Evolutionary conservation across 495 filamentous ascomycete genomes (phyloP).

Genomic region (Lentithecium fluviatile): DNA sequence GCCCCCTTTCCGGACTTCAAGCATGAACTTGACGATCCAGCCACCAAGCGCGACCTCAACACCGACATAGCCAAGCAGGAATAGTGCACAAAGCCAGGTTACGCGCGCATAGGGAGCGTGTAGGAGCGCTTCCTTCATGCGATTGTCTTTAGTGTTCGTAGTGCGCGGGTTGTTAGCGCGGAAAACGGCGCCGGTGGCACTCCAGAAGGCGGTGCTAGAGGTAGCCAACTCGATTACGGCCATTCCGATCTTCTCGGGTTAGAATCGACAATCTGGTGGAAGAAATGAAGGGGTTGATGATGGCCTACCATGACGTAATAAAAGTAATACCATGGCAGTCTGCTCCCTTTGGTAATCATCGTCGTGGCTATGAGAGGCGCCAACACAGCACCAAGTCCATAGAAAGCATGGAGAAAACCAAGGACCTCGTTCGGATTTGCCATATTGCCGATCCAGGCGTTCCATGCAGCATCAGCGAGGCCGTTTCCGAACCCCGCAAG

Average conservation of each 20-base stretch:
- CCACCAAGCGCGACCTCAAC: slow-evolving; percentile 80
- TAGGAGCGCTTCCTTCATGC: slow-evolving; percentile 58
- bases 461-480: slow-evolving; percentile 63
- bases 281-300: no score
- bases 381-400: slow-evolving; percentile 58
- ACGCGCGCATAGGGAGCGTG: slow-evolving; percentile 50
- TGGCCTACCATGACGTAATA: slow-evolving; percentile 64
- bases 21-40: slow-evolving; percentile 69
- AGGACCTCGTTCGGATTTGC: slow-evolving; percentile 60
- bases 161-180: slow-evolving; percentile 49
- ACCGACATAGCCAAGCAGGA: slow-evolving; percentile 78
- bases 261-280: no score
- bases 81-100: slow-evolving; percentile 74
- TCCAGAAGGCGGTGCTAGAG: slow-evolving; percentile 64
- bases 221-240: slow-evolving; percentile 60
- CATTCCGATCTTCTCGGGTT: slow-evolving; percentile 56
- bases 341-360: slow-evolving; percentile 50
- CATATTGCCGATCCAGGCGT: slow-evolving; percentile 65
- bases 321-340: slow-evolving; percentile 56
- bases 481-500: slow-evolving; percentile 65
- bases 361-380: slow-evolving; percentile 58
- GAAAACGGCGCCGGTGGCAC: slow-evolving; percentile 60
- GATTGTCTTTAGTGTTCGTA: slow-evolving; percentile 48
- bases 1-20: slow-evolving; percentile 54
- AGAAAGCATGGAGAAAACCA: slow-evolving; percentile 58